phyloP scores from a whole-genome alignment of 441 rosid genomes.

The Flueggea neowawraea region DNA sequence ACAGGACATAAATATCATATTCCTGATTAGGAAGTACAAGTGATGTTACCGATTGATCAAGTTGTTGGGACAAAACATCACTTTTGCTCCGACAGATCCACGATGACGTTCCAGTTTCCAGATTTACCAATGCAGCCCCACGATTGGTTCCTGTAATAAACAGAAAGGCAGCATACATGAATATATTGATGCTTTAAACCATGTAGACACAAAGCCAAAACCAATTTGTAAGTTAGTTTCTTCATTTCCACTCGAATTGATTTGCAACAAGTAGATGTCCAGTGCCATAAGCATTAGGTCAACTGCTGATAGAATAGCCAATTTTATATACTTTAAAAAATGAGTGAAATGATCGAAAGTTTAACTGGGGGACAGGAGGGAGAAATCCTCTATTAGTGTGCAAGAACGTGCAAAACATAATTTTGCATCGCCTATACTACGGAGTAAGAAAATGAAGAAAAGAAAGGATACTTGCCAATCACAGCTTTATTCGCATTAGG shows the following conservation, averaged over 20 bases:
- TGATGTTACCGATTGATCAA: slow-evolving; percentile 50
- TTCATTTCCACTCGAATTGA: background rate
- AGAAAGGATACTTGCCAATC: slow-evolving; percentile 47
- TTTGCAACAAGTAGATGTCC: too few species aligned
- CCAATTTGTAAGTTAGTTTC: background rate
- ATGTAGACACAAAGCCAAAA: background rate
- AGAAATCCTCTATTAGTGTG: too few species aligned
- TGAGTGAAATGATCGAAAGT: too few species aligned
- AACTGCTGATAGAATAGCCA: too few species aligned
- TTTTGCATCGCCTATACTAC: background rate
- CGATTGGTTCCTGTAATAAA: slow-evolving; percentile 57
- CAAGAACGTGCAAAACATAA: background rate
- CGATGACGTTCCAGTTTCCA: slow-evolving; percentile 56
- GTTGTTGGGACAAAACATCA: slow-evolving; percentile 71
- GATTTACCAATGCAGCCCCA: slow-evolving; percentile 75
- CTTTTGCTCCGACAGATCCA: slow-evolving; percentile 73
- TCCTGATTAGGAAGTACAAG: too few species aligned
- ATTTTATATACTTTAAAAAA: too few species aligned
- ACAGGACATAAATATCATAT: too few species aligned
- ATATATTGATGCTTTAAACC: background rate
- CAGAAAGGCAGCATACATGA: slow-evolving; percentile 3
- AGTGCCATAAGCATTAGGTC: too few species aligned
- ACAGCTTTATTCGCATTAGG: slow-evolving; percentile 47
- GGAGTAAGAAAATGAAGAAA: slow-evolving; percentile 6
- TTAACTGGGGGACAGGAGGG: too few species aligned